These are phyloP conservation scores for Rhynchosporium secalis DNA, from an alignment of 2,329 filamentous ascomycete species.

Conservation along the genomic window DNA sequence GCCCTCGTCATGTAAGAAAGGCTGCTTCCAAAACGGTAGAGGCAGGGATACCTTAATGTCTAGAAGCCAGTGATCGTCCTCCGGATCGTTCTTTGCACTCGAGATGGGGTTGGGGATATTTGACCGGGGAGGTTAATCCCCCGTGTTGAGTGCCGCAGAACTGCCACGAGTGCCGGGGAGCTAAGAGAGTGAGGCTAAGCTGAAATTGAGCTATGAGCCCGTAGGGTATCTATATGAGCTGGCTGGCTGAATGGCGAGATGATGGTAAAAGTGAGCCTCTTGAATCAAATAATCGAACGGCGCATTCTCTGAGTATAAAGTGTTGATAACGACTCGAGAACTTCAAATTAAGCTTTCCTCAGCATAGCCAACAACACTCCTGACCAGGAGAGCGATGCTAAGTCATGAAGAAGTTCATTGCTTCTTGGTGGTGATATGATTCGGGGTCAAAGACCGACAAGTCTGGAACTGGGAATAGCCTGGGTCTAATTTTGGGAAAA, in stretches of 20 bases:
- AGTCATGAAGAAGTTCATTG: not conserved
- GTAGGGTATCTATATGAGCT: not conserved
- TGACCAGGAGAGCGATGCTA: not conserved
- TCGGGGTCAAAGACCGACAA: not conserved
- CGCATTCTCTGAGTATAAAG: too few species aligned
- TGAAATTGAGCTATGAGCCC: not conserved
- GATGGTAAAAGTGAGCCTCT: not conserved
- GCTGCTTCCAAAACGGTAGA: constrained; percentile 4
- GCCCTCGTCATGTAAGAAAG: constrained; percentile 4
- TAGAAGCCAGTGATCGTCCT: constrained; percentile 9
- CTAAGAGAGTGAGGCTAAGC: not conserved
- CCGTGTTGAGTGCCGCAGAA: constrained; percentile 4
- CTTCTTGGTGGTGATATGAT: not conserved
- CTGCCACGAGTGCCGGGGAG: not conserved
- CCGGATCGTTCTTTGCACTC: constrained; percentile 6
- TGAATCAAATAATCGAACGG: too few species aligned
- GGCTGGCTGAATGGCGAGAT: not conserved
- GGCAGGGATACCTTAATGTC: constrained; percentile 3
- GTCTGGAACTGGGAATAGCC: not conserved
- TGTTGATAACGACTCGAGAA: not conserved
- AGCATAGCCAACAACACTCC: constrained; percentile 2
- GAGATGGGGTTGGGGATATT: not conserved
- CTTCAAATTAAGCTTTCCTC: not conserved
- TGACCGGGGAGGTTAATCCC: constrained; percentile 4
- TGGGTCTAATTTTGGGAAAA: not conserved